These are phyloP conservation scores for Colletotrichum truncatum DNA, from an alignment of 2,329 filamentous ascomycete species.

Conservation along the genomic window DNA sequence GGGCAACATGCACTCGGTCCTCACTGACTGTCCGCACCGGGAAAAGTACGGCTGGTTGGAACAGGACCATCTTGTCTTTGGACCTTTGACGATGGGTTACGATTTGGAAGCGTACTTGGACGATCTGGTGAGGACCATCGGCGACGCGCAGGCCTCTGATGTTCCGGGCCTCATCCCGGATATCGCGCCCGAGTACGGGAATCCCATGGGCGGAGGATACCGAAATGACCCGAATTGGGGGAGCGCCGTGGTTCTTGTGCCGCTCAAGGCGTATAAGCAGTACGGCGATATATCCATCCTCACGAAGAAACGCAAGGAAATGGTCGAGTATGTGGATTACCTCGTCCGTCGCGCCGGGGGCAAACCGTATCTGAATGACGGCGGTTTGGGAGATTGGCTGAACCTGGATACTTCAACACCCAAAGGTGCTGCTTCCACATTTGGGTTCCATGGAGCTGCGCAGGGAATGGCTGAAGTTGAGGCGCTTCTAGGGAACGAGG, in stretches of 20 bases:
- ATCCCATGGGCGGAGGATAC: slow-evolving; percentile 18
- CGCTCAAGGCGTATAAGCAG: slow-evolving; percentile 20
- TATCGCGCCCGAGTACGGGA: slow-evolving; percentile 26
- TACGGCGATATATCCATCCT: slow-evolving; percentile 23
- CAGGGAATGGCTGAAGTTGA: slow-evolving; percentile 20
- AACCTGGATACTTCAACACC: slow-evolving; percentile 1
- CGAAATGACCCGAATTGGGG: slow-evolving; percentile 31
- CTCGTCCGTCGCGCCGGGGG: slow-evolving; percentile 6
- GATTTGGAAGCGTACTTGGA: slow-evolving; percentile 26
- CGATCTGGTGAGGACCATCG: slow-evolving; percentile 25
- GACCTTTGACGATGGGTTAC: slow-evolving; percentile 1
- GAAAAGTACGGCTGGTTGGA: slow-evolving; percentile 31
- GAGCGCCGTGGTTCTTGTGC: slow-evolving; percentile 15
- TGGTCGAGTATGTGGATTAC: slow-evolving; percentile 29
- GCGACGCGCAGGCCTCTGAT: slow-evolving; percentile 24
- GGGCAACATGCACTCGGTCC: slow-evolving; percentile 29
- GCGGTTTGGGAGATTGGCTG: slow-evolving; percentile 27
- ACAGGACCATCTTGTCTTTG: slow-evolving; percentile 28
- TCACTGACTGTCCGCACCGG: slow-evolving; percentile 27
- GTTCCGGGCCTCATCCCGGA: slow-evolving; percentile 22
- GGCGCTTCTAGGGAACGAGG: slow-evolving; percentile 11
- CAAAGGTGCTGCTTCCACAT: slow-evolving; percentile 16
- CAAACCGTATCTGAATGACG: slow-evolving; percentile 19
- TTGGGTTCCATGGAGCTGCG: slow-evolving; percentile 21
- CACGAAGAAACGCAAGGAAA: background rate